Percentiles rank a stretch among this genome's conserved stretches.
Evolutionary conservation across 768 basidiomycete genomes (phyloP).

Genomic region (Daedalea quercina): DNA sequence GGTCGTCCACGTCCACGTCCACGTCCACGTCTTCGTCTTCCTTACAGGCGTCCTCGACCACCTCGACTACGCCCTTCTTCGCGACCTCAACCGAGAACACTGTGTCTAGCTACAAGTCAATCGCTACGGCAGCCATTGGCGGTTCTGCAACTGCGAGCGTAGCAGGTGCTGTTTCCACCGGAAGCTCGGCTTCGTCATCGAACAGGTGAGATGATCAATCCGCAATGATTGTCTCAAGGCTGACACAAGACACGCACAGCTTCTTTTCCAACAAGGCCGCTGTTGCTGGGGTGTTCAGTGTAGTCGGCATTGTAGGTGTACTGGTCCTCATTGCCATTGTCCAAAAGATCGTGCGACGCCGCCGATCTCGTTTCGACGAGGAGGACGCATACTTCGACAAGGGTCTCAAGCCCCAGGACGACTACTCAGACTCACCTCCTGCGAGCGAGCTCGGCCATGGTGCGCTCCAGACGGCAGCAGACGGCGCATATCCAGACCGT

Average conservation of each 20-base stretch:
- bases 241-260: conserved; percentile 17
- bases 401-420: conserved; percentile 7
- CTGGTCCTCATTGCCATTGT: conserved; percentile 24
- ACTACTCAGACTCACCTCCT: conserved; percentile 4
- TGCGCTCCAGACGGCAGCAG: conserved; percentile 11
- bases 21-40: conserved; percentile 6
- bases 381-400: conserved; percentile 25
- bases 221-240: background rate
- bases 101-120: conserved; percentile 5
- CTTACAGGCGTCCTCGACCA: no score
- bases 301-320: conserved; percentile 31
- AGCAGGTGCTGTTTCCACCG: conserved; percentile 4
- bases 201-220: conserved; percentile 7
- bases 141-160: conserved; percentile 6
- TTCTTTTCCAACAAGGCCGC: conserved; percentile 42
- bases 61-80: background rate
- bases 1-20: conserved; percentile 9
- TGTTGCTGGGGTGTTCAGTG: conserved; percentile 39
- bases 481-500: conserved; percentile 21
- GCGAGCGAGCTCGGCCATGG: conserved; percentile 10
- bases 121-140: background rate
- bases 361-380: conserved; percentile 20
- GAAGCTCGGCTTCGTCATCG: conserved; percentile 5
- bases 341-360: conserved; percentile 26
- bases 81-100: conserved; percentile 8